A percentile compares a stretch with the other conserved stretches of the same genome.
Conservation (phyloP, 805 yeast species). For the Kazachstania viticola region DNA sequence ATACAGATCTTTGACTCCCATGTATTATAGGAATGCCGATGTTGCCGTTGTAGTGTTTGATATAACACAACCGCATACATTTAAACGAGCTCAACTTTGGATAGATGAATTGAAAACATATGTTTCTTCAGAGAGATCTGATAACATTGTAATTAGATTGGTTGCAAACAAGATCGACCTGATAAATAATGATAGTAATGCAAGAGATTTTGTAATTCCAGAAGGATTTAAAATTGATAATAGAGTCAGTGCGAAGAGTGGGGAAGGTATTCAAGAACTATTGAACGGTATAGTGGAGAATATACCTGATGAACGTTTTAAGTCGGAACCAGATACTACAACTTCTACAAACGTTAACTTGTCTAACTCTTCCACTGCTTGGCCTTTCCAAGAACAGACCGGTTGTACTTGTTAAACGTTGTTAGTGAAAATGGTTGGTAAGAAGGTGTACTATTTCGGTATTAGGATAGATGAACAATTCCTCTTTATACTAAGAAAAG, state of each 20-base stretch:
- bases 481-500: neutral
- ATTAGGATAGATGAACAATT: no score
- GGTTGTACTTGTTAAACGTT: no score
- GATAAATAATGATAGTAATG: constrained; percentile 28
- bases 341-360: no score
- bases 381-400: no score
- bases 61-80: constrained; percentile 52
- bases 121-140: constrained; percentile 33
- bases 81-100: constrained; percentile 65
- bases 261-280: constrained; percentile 35
- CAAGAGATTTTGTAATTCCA: no score
- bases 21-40: constrained; percentile 74
- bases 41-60: constrained; percentile 74
- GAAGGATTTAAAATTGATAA: constrained; percentile 5
- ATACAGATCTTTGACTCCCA: constrained; percentile 66
- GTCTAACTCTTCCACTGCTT: no score
- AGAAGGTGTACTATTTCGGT: no score
- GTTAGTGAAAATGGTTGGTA: no score
- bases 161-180: constrained; percentile 75
- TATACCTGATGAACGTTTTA: constrained; percentile 23
- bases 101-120: constrained; percentile 50
- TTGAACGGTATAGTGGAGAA: constrained; percentile 35
- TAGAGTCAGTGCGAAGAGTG: constrained; percentile 42
- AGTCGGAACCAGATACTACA: no score
- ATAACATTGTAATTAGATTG: constrained; percentile 49